These are phyloP conservation scores for Ophiostoma pallidulum DNA, from an alignment of 2,329 filamentous ascomycete species.

Conservation along the genomic window DNA sequence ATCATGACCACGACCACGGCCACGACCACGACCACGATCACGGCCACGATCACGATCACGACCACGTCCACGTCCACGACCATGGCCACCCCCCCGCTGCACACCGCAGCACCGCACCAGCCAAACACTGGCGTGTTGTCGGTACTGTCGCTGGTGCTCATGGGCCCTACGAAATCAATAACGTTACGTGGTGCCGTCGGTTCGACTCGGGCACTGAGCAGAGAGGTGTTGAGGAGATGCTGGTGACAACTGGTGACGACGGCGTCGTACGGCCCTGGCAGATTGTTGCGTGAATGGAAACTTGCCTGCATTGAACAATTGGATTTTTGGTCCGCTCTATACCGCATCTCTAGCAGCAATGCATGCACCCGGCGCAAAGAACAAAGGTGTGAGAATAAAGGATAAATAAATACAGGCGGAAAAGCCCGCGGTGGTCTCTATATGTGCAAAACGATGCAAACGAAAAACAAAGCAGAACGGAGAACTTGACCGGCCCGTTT, in stretches of 20 bases:
- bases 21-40: slow-evolving; percentile 5
- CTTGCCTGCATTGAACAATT: no score
- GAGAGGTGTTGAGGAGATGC: slow-evolving; percentile 62
- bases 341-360: no score
- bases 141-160: slow-evolving; percentile 65
- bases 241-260: slow-evolving; percentile 88
- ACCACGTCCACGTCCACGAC: slow-evolving; percentile 11
- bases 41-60: slow-evolving; percentile 27
- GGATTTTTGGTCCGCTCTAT: no score
- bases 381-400: no score
- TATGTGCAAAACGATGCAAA: neutral
- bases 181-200: slow-evolving; percentile 76
- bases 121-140: slow-evolving; percentile 58
- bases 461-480: neutral
- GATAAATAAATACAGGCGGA: no score
- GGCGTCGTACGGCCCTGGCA: slow-evolving; percentile 80
- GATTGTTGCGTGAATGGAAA: slow-evolving; percentile 11
- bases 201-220: slow-evolving; percentile 54
- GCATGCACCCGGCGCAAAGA: no score
- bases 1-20: slow-evolving; percentile 15
- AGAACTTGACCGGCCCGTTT: neutral
- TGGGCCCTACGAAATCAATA: slow-evolving; percentile 90
- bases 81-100: neutral
- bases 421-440: neutral
- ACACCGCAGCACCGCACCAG: neutral